A percentile compares a stretch with the other conserved stretches of the same genome.
These are phyloP conservation scores for Tephrocybe sp. DNA, from an alignment of 768 basidiomycete genomes.

Conservation along the genomic window DNA sequence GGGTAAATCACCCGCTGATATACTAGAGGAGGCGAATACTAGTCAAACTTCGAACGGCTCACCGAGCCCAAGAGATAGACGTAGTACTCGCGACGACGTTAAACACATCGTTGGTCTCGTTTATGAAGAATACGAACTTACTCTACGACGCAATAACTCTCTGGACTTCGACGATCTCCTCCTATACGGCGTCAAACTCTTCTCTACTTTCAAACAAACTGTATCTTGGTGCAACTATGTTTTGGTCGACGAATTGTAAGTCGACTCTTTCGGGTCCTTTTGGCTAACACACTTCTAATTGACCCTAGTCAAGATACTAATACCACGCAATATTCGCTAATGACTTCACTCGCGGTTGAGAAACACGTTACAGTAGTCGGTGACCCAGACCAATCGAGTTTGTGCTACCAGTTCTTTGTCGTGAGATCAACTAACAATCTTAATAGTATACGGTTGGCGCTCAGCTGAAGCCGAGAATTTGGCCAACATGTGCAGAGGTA, in stretches of 20 bases:
- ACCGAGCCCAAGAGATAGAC: background rate
- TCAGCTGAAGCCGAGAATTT: conserved; percentile 78
- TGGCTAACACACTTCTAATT: background rate
- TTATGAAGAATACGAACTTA: conserved; percentile 65
- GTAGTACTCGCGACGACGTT: conserved; percentile 21
- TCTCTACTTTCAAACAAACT: conserved; percentile 45
- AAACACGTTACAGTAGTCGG: conserved; percentile 77
- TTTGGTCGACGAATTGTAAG: conserved; percentile 81
- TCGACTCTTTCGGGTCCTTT: conserved; percentile 10
- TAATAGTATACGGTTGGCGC: conserved; percentile 79
- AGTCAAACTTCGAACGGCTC: background rate
- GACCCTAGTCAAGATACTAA: conserved; percentile 72
- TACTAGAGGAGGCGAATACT: conserved; percentile 17
- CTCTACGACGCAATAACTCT: conserved; percentile 59
- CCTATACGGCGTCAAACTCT: conserved; percentile 66
- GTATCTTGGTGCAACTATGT: conserved; percentile 65
- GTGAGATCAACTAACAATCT: conserved; percentile 1
- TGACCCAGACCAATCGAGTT: conserved; percentile 89
- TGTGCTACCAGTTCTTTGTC: conserved; percentile 9
- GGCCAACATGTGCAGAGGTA: conserved; percentile 66
- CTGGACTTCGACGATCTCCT: conserved; percentile 89
- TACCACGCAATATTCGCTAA: conserved; percentile 74
- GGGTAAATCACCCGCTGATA: conserved; percentile 49
- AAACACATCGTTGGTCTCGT: conserved; percentile 46
- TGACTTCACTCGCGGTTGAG: conserved; percentile 58